Base-by-base conservation (phyloP, 192 early-diverging fungal species). In the Backusella tuberculispora region DNA sequence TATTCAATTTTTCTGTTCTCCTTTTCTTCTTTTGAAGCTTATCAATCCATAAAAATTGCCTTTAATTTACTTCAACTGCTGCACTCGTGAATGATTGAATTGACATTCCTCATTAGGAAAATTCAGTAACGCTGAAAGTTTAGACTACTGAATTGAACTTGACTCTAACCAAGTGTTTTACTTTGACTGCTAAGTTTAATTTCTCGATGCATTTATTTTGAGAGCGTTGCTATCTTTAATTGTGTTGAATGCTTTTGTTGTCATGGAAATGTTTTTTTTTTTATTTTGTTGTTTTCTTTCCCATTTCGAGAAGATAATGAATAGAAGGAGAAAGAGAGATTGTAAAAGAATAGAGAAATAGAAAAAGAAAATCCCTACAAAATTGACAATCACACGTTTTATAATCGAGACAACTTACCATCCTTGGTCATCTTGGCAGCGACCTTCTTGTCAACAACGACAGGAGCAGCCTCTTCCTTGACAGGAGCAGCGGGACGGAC, bases 401-500 rank as follows among this genome's bases (percentile, higher is more conserved):
- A 8, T 15, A 21, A 44, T 14, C 7, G n/a, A 53, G 50, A 53
- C 50, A 69, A 24, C 24, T 47, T 69, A 63, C 71, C 64, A 44
- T 63, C 45, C 47, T 84, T 84, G 76, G 69, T 75, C 44, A 67
- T 70, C 74, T 78, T 76, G 65, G 77, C 43, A 63, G 72, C 63
- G 53, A 76, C 73, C 56, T 75, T 75, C 78, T 85, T 76, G 71
- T 76, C 73, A 7, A 76, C 76, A 71, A 83, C 80, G 76, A 82
- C 81, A 71, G 73, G 75, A 40, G 79, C 71, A 29, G 76, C 79
- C 13, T 38, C 66, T 14, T 69, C 68, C 44, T 69, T 45, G 24
- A 45, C 44, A 78, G 74, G 72, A 29, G 80, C 66, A 84, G 79
- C 45, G 65, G 79, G 75, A 67, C 81, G 83, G 78, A 84, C 85